phyloP scores from a whole-genome alignment of 306 rosid genomes.

The Cercis canadensis region DNA sequence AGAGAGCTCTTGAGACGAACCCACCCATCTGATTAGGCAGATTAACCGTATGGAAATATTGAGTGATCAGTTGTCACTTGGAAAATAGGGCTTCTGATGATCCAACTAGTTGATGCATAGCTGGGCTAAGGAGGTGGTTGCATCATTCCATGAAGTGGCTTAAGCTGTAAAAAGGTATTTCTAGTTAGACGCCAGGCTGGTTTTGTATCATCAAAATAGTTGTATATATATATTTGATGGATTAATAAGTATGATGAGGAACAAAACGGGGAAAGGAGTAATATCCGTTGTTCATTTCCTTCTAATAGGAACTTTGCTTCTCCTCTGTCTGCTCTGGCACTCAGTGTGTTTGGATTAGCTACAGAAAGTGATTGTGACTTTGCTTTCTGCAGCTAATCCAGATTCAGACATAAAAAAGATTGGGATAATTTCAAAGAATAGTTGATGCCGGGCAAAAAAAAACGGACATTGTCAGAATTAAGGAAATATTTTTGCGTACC shows the following conservation, averaged over 20 bases:
- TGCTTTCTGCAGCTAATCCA: too few relatives aligned
- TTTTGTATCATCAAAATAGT: background rate
- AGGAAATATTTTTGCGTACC: too few relatives aligned
- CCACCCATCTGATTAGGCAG: conserved; percentile 10
- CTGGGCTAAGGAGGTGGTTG: conserved; percentile 9
- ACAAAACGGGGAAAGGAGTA: background rate
- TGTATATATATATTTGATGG: conserved; percentile 37
- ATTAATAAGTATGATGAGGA: conserved; percentile 22
- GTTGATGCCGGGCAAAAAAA: too few relatives aligned
- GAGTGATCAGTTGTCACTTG: conserved; percentile 12
- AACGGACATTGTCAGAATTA: too few relatives aligned
- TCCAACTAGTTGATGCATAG: conserved; percentile 33
- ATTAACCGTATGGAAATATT: background rate
- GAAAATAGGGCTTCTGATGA: background rate
- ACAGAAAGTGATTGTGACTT: too few relatives aligned
- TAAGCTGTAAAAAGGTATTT: conserved; percentile 15
- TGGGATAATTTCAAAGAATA: too few relatives aligned
- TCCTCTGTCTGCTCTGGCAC: too few relatives aligned
- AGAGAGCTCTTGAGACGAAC: background rate
- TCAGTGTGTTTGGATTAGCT: too few relatives aligned
- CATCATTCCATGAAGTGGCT: conserved; percentile 6
- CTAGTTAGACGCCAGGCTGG: conserved; percentile 8
- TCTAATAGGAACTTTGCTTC: background rate
- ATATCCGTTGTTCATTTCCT: conserved; percentile 4
- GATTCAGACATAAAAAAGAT: too few relatives aligned